Conservation (phyloP, 169 alveolate species). For the Besnoitia besnoiti region DNA sequence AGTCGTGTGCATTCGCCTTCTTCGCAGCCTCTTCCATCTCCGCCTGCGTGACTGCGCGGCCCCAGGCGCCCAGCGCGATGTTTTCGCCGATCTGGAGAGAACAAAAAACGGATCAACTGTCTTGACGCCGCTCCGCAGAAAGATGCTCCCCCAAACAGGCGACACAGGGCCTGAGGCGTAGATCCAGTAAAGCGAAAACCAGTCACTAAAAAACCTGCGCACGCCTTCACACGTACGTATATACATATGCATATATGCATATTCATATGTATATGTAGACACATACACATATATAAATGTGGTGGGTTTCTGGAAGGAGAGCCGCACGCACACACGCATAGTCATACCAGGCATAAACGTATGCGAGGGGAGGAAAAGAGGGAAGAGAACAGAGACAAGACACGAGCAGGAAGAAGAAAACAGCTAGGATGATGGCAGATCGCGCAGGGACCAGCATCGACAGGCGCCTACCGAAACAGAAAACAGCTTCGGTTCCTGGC, state of each 20-base stretch:
- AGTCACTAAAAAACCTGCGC: too few relatives aligned
- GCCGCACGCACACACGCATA: too few relatives aligned
- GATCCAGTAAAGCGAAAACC: too few relatives aligned
- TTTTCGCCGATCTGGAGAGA: slow-evolving; percentile 81
- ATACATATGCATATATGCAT: too few relatives aligned
- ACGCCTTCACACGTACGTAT: too few relatives aligned
- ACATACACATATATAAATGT: too few relatives aligned
- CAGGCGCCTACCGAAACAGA: slow-evolving; percentile 65
- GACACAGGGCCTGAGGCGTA: too few relatives aligned
- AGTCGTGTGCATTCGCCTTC: slow-evolving; percentile 83
- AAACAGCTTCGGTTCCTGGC: slow-evolving; percentile 70
- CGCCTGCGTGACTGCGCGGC: slow-evolving; percentile 40
- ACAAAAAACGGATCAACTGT: background rate
- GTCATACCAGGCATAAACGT: background rate
- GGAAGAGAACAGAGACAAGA: background rate
- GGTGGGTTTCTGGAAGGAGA: too few relatives aligned
- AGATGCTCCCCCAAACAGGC: too few relatives aligned
- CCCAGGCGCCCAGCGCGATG: slow-evolving; percentile 66
- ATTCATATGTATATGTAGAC: too few relatives aligned
- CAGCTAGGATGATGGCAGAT: background rate
- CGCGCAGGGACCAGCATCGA: background rate
- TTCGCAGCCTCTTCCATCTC: slow-evolving; percentile 81
- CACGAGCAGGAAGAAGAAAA: background rate
- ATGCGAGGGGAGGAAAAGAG: background rate
- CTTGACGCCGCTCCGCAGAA: background rate